These are phyloP conservation scores for Trichoderma parareesei DNA, from an alignment of 495 filamentous ascomycete species.

Conservation along the genomic window DNA sequence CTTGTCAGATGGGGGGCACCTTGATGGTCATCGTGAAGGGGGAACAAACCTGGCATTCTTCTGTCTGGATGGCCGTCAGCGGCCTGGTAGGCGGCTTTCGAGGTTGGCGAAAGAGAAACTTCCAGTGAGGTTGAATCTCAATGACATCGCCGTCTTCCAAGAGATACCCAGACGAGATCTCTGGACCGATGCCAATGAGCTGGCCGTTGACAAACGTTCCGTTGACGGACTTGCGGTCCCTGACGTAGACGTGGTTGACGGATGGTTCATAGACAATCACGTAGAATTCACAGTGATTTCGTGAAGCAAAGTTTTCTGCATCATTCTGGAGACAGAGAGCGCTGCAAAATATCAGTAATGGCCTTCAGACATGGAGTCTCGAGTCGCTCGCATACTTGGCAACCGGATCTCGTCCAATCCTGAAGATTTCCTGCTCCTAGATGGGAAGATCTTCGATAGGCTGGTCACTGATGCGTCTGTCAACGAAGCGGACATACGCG, in stretches of 20 bases:
- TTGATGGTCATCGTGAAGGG: not conserved
- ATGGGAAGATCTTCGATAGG: conserved; percentile 13
- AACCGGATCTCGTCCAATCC: conserved; percentile 28
- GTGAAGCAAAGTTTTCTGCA: conserved; percentile 38
- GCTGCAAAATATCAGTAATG: conserved; percentile 19
- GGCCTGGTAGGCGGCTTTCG: not conserved
- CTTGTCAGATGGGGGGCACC: conserved; percentile 5
- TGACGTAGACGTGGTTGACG: conserved; percentile 49
- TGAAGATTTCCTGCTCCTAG: conserved; percentile 23
- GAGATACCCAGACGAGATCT: conserved; percentile 32
- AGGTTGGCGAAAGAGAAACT: conserved; percentile 25
- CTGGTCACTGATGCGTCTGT: conserved; percentile 1
- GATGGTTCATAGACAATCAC: conserved; percentile 35
- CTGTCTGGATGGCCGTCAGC: conserved; percentile 17
- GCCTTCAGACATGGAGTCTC: too few relatives aligned
- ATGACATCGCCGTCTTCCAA: conserved; percentile 50
- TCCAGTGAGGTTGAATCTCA: conserved; percentile 28
- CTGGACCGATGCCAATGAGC: conserved; percentile 30
- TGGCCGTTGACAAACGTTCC: conserved; percentile 46
- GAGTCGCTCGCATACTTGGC: conserved; percentile 20
- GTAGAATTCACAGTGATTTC: conserved; percentile 54
- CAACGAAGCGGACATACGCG: not conserved
- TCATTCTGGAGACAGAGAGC: conserved; percentile 31
- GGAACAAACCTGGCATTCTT: conserved; percentile 16
- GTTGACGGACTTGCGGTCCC: conserved; percentile 49